phyloP scores from a whole-genome alignment of 192 early-diverging fungal species.

The Podila horticola region DNA sequence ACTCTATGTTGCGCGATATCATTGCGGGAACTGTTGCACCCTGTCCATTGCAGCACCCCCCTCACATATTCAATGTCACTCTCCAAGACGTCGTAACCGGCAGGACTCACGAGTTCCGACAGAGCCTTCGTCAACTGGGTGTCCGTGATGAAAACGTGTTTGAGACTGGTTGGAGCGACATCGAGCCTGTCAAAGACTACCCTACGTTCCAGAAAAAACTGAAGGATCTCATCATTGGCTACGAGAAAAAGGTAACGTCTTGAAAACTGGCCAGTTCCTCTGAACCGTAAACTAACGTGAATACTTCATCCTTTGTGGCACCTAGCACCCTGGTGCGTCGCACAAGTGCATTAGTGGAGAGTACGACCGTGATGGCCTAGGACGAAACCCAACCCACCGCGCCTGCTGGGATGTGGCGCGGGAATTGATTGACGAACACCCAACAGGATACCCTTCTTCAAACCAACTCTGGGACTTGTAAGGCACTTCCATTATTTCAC shows the following conservation, averaged over 20 bases:
- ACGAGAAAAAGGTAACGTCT: conserved; percentile 25
- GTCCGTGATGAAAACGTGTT: conserved; percentile 29
- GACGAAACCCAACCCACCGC: conserved; percentile 36
- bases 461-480: conserved; percentile 43
- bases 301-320: background rate
- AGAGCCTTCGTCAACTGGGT: conserved; percentile 17
- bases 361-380: conserved; percentile 28
- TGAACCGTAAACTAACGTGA: background rate
- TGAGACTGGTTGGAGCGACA: conserved; percentile 47
- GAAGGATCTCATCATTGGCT: conserved; percentile 15
- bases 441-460: conserved; percentile 20
- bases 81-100: conserved; percentile 43
- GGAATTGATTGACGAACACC: conserved; percentile 18
- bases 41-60: conserved; percentile 8
- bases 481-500: background rate
- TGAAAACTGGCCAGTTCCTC: background rate
- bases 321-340: conserved; percentile 33
- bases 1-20: conserved; percentile 33
- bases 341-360: conserved; percentile 51
- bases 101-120: conserved; percentile 42
- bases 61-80: conserved; percentile 17
- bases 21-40: conserved; percentile 20
- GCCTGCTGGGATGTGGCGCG: conserved; percentile 45
- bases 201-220: conserved; percentile 14
- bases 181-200: conserved; percentile 32